Base-by-base conservation (phyloP, 768 basidiomycete genomes). In the Podaxis rugospora region DNA sequence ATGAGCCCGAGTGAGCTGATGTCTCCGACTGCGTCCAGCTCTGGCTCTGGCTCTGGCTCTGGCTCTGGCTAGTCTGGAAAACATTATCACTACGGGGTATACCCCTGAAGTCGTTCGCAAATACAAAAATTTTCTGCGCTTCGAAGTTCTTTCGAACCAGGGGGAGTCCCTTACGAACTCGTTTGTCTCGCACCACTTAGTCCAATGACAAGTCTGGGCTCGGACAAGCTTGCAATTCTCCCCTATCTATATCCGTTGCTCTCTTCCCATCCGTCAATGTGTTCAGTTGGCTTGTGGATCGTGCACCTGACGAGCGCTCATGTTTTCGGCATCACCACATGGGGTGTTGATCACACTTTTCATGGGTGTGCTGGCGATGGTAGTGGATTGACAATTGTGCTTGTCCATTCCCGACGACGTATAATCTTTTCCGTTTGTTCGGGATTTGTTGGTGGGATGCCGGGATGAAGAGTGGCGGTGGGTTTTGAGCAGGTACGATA, bases 121-220 rank as follows among this genome's bases (percentile, higher is more conserved):
- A 40, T n/a, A 13, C 11, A n/a, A 13, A 16, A 13, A 40, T 16
- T 23, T 23, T 39, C 13, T 21, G 23, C n/a, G 37, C 53, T 55
- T 55, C 53, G 53, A 55, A 55, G 16, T 55, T 39, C 53, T 55
- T 55, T n/a, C 28, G 53, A 55, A 25, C 53, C 36, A 55, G 23
- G 18, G 7, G 11, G 9, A 23, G 13, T 37, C 53, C 53, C 39
- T 39, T 40, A 3, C 27, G 37, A 55, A 21, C 53, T 39, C 53
- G 10, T 40, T 40, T 18, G 16, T 37, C 23, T 40, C 13, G 4
- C 18, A 0, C n/a, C 28, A 57, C 35, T 10, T 16, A 50, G 36
- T 21, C 46, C 56, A 57, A 49, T 46, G 47, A 57, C 44, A 57
- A 57, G 56, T 57, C 47, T 47, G 56, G 56, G 44, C 47, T 5